Base-by-base conservation (phyloP, 106 monocot species). In the Phalaenopsis equestris region DNA sequence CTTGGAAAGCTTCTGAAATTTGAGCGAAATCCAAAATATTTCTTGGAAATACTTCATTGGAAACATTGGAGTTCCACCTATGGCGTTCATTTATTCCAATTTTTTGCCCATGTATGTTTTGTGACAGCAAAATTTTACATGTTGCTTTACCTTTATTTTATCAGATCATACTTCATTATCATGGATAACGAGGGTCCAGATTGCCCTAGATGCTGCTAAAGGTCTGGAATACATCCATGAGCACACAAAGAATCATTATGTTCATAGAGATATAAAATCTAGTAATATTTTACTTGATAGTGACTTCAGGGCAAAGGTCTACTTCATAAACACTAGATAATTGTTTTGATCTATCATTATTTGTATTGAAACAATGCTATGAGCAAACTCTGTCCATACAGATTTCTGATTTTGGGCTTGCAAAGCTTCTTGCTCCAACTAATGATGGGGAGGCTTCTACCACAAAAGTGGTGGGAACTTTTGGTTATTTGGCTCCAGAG, bases 331-430 rank as follows among this genome's bases (percentile, higher is more conserved):
- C 73, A 24, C 15, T 84, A 74, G 11, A 3, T 12, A 8, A 46
- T 42, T n/a, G 14, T 41, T 73, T 56, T 73, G 37, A 5, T 24
- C 37, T 80, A 10, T 6, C 52, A 8, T 47, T 58, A 42, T 67
- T 30, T 10, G 67, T 30, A 30, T 70, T 10, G 73, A 56, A 79
- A 42, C 45, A 67, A 17, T 83, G 46, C 46, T 24, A 65, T 2
- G 38, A 21, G 30, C 5, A 36, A 78, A 48, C 30, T 82, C 39
- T 5, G 10, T 73, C 72, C 61, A 3, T 83, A 67, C 75, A 98
- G 97, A 98, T 98, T 56, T 98, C 97, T 38, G 94, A 98, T 86
- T 98, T 98, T 92, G 97, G 97, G 77, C 89, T 98, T 84, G 87
- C 97, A 77, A 98, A 98, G 75, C 87, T 98, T 77, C 84, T 98